A percentile compares a stretch with the other conserved stretches of the same genome.
Evolutionary conservation across 805 yeast species (phyloP).

Genomic region (Cyberlindnera lachancei): DNA sequence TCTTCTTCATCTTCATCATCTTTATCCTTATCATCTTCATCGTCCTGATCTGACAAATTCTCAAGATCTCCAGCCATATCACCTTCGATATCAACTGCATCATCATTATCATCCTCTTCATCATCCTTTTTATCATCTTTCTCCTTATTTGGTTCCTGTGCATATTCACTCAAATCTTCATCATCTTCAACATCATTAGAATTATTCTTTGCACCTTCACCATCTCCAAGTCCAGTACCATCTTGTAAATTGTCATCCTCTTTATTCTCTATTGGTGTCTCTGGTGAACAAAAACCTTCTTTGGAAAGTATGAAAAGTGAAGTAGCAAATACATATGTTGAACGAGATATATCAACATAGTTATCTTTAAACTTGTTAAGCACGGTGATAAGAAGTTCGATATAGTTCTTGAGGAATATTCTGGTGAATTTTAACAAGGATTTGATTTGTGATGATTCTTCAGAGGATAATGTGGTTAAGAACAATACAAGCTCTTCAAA

Average conservation of each 20-base stretch:
- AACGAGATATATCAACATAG: slow-evolving; percentile 50
- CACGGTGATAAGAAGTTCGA: slow-evolving; percentile 37
- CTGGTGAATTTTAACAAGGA: slow-evolving; percentile 48
- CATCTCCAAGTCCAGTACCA: slow-evolving; percentile 92
- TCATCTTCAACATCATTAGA: slow-evolving; percentile 86
- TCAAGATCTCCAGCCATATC: slow-evolving; percentile 95
- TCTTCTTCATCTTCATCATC: slow-evolving; percentile 47
- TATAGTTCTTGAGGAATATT: slow-evolving; percentile 60
- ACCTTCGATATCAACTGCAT: slow-evolving; percentile 91
- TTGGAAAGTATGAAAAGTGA: slow-evolving; percentile 55
- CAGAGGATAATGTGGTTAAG: slow-evolving; percentile 30
- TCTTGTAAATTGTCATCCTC: slow-evolving; percentile 64
- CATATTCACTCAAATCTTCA: slow-evolving; percentile 70
- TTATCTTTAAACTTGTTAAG: slow-evolving; percentile 36
- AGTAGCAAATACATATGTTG: slow-evolving; percentile 51
- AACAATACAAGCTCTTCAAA: slow-evolving; percentile 29
- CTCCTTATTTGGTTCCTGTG: slow-evolving; percentile 68
- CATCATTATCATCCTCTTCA: slow-evolving; percentile 66
- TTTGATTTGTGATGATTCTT: slow-evolving; percentile 31
- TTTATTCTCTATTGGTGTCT: slow-evolving; percentile 56
- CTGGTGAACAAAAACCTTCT: slow-evolving; percentile 91
- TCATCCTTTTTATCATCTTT: slow-evolving; percentile 58
- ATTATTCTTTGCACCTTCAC: slow-evolving; percentile 76
- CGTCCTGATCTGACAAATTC: slow-evolving; percentile 65
- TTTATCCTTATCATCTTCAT: slow-evolving; percentile 45